A percentile compares a stretch with the other conserved stretches of the same genome.
Conservation (phyloP, 83 land plant species). For the Thuja plicata region DNA sequence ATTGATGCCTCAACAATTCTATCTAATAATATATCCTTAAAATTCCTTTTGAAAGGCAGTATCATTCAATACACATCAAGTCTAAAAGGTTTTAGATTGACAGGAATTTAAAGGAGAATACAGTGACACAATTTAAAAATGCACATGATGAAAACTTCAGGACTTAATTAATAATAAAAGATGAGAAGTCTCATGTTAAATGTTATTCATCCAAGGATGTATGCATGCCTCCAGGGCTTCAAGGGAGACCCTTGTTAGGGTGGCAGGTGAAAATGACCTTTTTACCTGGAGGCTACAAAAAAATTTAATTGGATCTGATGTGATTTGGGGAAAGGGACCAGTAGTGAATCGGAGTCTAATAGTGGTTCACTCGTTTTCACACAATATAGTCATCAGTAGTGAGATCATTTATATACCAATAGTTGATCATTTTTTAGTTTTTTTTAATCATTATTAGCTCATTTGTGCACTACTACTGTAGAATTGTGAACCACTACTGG, state of each 20-base stretch:
- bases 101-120: neutral
- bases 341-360: too few relatives aligned
- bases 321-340: too few relatives aligned
- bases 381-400: too few relatives aligned
- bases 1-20: neutral
- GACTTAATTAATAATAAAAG: neutral
- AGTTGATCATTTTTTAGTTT: too few relatives aligned
- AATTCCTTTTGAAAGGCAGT: neutral
- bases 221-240: neutral
- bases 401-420: too few relatives aligned
- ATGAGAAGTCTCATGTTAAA: neutral
- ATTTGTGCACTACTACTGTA: too few relatives aligned
- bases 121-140: neutral
- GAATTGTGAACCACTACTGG: too few relatives aligned
- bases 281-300: neutral
- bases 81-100: neutral
- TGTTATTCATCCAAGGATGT: neutral
- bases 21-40: neutral
- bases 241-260: neutral
- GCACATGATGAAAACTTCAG: neutral
- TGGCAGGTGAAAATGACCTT: neutral
- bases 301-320: neutral
- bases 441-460: too few relatives aligned
- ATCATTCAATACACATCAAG: neutral
- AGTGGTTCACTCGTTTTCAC: too few relatives aligned